These are phyloP conservation scores for Glutinoglossum americanum DNA, from an alignment of 495 filamentous ascomycete species.

Conservation along the genomic window DNA sequence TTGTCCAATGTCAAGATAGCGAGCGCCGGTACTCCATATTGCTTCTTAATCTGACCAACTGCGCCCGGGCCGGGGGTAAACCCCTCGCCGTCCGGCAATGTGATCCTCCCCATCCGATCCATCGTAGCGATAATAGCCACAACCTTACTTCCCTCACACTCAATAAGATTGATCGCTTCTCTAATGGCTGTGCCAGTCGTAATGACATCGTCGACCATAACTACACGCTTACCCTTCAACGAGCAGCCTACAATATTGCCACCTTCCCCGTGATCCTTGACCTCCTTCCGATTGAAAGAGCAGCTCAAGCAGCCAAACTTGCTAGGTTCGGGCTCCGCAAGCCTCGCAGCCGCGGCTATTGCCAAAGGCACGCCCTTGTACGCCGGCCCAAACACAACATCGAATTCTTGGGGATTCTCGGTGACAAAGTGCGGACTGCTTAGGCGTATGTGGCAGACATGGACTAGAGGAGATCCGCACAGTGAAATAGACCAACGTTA, in stretches of 20 bases:
- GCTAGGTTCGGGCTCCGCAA: slow-evolving; percentile 36
- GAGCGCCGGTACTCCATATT: slow-evolving; percentile 28
- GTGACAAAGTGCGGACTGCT: slow-evolving; percentile 37
- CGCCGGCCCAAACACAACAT: slow-evolving; percentile 61
- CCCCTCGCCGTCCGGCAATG: slow-evolving; percentile 29
- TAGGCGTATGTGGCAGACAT: slow-evolving; percentile 61
- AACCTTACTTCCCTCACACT: slow-evolving; percentile 53
- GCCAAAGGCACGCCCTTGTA: slow-evolving; percentile 92
- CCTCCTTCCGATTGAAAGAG: slow-evolving; percentile 80
- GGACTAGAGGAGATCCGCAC: slow-evolving; percentile 48
- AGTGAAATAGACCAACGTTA: slow-evolving; percentile 76
- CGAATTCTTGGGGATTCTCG: too few species aligned
- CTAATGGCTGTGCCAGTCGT: slow-evolving; percentile 84
- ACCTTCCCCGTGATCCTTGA: too few species aligned
- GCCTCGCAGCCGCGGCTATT: slow-evolving; percentile 41
- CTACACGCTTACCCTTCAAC: slow-evolving; percentile 64
- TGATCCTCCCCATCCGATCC: slow-evolving; percentile 68
- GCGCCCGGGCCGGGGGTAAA: slow-evolving; percentile 36
- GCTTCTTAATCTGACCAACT: slow-evolving; percentile 58
- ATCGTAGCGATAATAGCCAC: slow-evolving; percentile 70
- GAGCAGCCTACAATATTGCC: too few species aligned
- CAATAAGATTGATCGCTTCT: slow-evolving; percentile 70
- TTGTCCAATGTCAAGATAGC: slow-evolving; percentile 40
- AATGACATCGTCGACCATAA: slow-evolving; percentile 90
- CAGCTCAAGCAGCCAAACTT: slow-evolving; percentile 34